phyloP scores from a whole-genome alignment of 1,139 yeast genomes.

The Suhomyces yuchorum region DNA sequence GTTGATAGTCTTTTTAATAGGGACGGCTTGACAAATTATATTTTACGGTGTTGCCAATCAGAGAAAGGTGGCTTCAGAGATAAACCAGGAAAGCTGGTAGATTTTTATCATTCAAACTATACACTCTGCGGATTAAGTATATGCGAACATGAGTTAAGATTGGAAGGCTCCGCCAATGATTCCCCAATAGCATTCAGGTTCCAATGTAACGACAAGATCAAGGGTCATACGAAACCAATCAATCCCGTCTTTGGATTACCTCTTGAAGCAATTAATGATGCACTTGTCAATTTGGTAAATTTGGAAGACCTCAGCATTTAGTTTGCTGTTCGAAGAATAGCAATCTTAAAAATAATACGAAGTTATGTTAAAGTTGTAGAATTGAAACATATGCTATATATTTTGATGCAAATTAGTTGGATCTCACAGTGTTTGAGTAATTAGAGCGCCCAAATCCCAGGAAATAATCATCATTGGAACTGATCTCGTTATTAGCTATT shows the following conservation, averaged over 20 bases:
- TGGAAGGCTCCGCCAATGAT: constrained; percentile 14
- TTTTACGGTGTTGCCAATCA: constrained; percentile 74
- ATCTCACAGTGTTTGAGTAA: constrained; percentile 14
- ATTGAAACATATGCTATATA: constrained; percentile 8
- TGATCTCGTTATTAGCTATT: neutral
- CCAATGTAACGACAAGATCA: constrained; percentile 6
- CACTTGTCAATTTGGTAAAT: neutral
- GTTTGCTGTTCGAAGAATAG: neutral
- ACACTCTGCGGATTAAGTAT: constrained; percentile 75
- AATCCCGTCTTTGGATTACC: constrained; percentile 75
- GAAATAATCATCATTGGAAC: constrained; percentile 16
- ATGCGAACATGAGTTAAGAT: constrained; percentile 43
- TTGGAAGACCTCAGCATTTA: neutral
- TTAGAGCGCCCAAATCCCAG: constrained; percentile 13
- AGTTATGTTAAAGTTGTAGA: constrained; percentile 2
- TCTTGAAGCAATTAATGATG: constrained; percentile 22
- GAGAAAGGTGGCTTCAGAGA: constrained; percentile 76
- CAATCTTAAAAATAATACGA: neutral
- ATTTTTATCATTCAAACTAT: constrained; percentile 90
- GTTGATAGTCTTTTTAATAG: constrained; percentile 47
- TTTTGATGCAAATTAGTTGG: constrained; percentile 11
- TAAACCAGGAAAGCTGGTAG: constrained; percentile 81
- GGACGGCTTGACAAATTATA: constrained; percentile 61
- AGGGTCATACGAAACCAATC: constrained; percentile 35
- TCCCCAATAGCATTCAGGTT: constrained; percentile 33